Evolutionary conservation across 176 grass and related monocot genomes (phyloP), one percentile per base, ranked within the genome.

Genomic region (Leersia perrieri): DNA sequence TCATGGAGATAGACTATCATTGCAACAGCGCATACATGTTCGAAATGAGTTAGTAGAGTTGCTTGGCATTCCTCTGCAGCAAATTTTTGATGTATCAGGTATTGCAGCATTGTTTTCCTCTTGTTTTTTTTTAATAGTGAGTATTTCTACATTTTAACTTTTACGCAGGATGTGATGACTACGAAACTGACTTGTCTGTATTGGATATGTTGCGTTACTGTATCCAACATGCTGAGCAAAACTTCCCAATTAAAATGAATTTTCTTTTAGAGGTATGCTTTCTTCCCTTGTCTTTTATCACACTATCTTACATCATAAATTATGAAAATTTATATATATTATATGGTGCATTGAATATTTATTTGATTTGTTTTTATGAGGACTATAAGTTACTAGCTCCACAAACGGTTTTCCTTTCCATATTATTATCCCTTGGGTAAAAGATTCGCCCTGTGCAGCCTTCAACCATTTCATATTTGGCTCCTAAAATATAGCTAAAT

Each of bases 81-180:
- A 93, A 84, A 88, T 90, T 67, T 93, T 90, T 90, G 82, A 83
- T 77, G 86, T 93, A 45, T 69, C 91, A 88, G 88, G 91, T 93
- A 73, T 33, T 66, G 26, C 30, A 15, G 42, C 23, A 11, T 55
- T 65, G 25, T 63, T 28, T 68, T 63, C 45, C 8, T n/a, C 47
- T 68, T 32, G 12, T 57, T 81, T 81, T 11, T 45, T 3, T 41
- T 22, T 31, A 74, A 30, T 40, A 77, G 28, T 58, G 13, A 58
- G 12, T 32, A 13, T 33, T 33, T 74, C 23, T 20, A 41, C 18
- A 47, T 39, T n/a, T 85, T 74, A 70, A 34, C 28, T 78, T 76
- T 28, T 83, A 72, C 68, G 35, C 85, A 93, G 91, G 85, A 47
- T 82, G 10, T 49, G 80, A 88, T 76, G 78, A 86, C 60, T 69